phyloP scores from a whole-genome alignment of 257 asterid species.

The Striga asiatica region DNA sequence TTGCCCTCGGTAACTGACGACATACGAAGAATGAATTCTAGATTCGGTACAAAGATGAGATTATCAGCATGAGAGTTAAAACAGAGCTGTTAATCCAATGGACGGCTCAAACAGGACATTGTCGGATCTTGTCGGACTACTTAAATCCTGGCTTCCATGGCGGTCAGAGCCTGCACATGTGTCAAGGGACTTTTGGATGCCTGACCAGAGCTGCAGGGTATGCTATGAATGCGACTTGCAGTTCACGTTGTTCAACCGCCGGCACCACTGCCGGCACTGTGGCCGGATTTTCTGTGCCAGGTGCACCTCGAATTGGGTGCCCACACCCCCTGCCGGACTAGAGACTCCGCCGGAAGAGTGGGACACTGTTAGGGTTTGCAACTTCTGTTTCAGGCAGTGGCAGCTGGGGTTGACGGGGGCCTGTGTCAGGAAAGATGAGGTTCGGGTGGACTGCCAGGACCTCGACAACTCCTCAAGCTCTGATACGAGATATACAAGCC shows the following conservation, averaged over 20 bases:
- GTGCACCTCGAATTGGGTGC: constrained; percentile 74
- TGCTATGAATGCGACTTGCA: constrained; percentile 85
- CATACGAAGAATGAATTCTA: no score
- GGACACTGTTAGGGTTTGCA: constrained; percentile 69
- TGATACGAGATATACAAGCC: constrained; percentile 54
- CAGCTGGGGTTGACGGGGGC: constrained; percentile 32
- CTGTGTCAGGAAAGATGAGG: constrained; percentile 32
- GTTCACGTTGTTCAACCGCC: constrained; percentile 68
- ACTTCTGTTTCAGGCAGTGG: constrained; percentile 71
- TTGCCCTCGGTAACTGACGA: constrained; percentile 2
- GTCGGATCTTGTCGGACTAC: constrained; percentile 42
- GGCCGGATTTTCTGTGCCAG: constrained; percentile 72
- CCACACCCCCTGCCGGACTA: constrained; percentile 31
- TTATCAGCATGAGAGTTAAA: constrained; percentile 35
- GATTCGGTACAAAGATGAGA: constrained; percentile 26
- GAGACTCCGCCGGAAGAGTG: constrained; percentile 34
- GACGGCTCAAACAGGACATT: constrained; percentile 38
- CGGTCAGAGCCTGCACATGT: constrained; percentile 50
- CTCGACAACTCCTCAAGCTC: constrained; percentile 43
- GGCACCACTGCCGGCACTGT: constrained; percentile 89
- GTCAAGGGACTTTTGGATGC: constrained; percentile 96
- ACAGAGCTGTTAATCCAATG: constrained; percentile 36
- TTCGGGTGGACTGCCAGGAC: constrained; percentile 38
- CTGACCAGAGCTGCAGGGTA: constrained; percentile 86
- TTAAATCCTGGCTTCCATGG: constrained; percentile 73